Conservation (phyloP, 2,329 filamentous ascomycete genomes). For the Beauveria pseudobassiana region DNA sequence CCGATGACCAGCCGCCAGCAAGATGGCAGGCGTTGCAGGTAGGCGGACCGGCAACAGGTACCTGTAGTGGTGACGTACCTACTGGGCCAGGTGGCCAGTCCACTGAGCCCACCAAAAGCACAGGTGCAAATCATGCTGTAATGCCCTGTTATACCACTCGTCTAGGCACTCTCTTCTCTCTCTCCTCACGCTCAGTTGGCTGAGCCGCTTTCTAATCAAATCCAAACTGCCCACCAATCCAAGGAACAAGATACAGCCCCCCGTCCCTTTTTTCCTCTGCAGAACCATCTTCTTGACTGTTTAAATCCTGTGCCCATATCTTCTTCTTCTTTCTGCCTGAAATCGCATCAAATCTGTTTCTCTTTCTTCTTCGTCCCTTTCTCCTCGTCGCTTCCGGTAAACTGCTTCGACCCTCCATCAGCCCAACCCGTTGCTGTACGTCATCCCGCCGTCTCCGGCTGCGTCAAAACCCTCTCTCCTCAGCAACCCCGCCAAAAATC, state of each 20-base stretch:
- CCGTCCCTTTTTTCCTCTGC: neutral
- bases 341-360: neutral
- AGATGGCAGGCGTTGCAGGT: neutral
- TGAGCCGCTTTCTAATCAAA: conserved; percentile 1
- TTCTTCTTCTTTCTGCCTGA: neutral
- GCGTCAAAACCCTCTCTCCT: neutral
- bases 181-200: neutral
- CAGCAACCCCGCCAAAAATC: conserved; percentile 10
- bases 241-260: neutral
- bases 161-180: neutral
- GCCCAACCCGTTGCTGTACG: neutral
- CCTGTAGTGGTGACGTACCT: neutral
- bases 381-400: neutral
- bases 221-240: neutral
- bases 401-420: neutral
- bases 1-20: neutral
- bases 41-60: neutral
- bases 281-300: neutral
- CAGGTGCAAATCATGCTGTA: neutral
- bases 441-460: conserved; percentile 9
- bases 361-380: neutral
- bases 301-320: neutral
- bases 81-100: neutral
- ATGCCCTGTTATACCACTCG: too few relatives aligned
- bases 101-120: too few relatives aligned